Conservation (phyloP, 805 yeast genomes). For the Tetrapisispora nanseiensis region DNA sequence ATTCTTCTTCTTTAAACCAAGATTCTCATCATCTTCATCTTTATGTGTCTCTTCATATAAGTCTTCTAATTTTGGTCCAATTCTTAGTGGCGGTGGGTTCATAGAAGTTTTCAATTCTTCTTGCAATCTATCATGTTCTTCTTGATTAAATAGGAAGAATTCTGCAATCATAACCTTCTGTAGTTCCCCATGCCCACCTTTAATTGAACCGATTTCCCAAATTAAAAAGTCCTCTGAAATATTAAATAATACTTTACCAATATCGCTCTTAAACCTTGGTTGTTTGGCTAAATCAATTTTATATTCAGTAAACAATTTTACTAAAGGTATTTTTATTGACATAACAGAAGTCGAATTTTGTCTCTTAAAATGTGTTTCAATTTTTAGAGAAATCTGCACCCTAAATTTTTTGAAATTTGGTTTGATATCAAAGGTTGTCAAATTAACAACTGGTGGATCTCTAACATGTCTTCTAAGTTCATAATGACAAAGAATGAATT, state of each 20-base stretch:
- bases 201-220: constrained; percentile 63
- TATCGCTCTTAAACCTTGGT: constrained; percentile 59
- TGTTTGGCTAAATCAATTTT: constrained; percentile 37
- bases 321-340: constrained; percentile 25
- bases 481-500: constrained; percentile 46
- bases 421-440: constrained; percentile 17
- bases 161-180: constrained; percentile 45
- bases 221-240: constrained; percentile 58
- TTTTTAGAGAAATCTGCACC: constrained; percentile 15
- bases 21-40: constrained; percentile 5
- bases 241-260: constrained; percentile 62
- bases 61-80: constrained; percentile 27
- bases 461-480: constrained; percentile 27
- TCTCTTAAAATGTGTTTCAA: constrained; percentile 29
- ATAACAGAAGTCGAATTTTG: constrained; percentile 28
- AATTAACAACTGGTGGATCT: constrained; percentile 32
- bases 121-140: constrained; percentile 14
- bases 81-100: constrained; percentile 32
- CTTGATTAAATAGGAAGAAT: constrained; percentile 29
- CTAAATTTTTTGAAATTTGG: constrained; percentile 20
- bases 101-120: constrained; percentile 24
- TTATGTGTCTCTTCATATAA: constrained; percentile 25
- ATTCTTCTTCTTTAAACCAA: constrained; percentile 11
- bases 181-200: constrained; percentile 45
- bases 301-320: constrained; percentile 28